Conservation (phyloP, 257 asterid species). For the Agastache rugosa region DNA sequence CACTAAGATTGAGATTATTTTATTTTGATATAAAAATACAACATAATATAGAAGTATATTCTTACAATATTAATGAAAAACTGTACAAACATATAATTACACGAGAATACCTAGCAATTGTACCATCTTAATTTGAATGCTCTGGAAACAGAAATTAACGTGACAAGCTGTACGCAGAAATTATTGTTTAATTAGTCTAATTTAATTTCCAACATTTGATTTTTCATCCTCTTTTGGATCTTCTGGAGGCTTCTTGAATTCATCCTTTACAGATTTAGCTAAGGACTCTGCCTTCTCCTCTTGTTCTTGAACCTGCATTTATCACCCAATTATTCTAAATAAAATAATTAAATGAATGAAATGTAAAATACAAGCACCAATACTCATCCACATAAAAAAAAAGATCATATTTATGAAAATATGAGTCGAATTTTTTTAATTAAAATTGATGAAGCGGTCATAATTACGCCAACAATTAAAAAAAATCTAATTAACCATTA, state of each 20-base stretch:
- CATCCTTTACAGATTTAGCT: slow-evolving; percentile 33
- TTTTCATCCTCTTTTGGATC: slow-evolving; percentile 33
- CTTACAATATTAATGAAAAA: background rate
- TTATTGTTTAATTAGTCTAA: background rate
- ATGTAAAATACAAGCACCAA: too few species aligned
- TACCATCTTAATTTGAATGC: background rate
- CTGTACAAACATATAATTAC: background rate
- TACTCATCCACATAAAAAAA: too few species aligned
- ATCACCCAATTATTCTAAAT: background rate
- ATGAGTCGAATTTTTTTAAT: too few species aligned
- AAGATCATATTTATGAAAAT: too few species aligned
- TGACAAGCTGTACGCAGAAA: background rate
- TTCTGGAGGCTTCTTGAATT: slow-evolving; percentile 12
- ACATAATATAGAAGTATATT: too few species aligned
- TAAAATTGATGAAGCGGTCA: too few species aligned
- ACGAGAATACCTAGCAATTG: background rate
- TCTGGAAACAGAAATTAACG: background rate
- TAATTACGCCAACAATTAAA: too few species aligned
- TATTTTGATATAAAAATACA: too few species aligned
- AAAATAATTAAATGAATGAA: too few species aligned
- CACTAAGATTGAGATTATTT: too few species aligned
- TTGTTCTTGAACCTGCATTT: slow-evolving; percentile 51
- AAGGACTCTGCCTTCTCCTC: slow-evolving; percentile 42
- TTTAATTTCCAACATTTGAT: slow-evolving; percentile 24
- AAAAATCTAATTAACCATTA: too few species aligned